Percentiles rank a stretch among this genome's conserved stretches.
phyloP scores from a whole-genome alignment of 345 rosid species.

The Syzygium grande region DNA sequence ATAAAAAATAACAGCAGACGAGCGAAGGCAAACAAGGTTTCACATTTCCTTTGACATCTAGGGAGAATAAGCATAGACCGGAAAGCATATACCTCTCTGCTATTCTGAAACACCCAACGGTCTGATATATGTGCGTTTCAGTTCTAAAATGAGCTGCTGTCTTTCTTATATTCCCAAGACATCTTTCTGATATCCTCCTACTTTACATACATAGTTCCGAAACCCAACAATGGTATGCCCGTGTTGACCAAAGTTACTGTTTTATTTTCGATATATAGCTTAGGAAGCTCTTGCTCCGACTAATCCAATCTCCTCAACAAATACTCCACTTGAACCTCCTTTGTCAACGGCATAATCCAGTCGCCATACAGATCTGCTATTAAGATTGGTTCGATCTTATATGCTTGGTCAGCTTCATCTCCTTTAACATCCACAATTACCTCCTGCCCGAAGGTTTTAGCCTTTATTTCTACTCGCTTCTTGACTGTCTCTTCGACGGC shows the following conservation, averaged over 20 bases:
- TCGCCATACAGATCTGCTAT: slow-evolving; percentile 29
- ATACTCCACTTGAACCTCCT: slow-evolving; percentile 39
- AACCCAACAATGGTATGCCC: background rate
- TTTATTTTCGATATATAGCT: background rate
- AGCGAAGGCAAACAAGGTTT: background rate
- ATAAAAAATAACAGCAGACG: background rate
- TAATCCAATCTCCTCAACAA: slow-evolving; percentile 35
- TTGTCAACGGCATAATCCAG: slow-evolving; percentile 50
- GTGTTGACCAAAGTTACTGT: background rate
- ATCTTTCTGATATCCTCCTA: background rate
- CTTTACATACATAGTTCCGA: background rate
- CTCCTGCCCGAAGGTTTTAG: slow-evolving; percentile 30
- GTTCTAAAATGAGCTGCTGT: background rate
- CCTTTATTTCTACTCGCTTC: slow-evolving; percentile 36
- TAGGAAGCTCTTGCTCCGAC: background rate
- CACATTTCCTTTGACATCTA: background rate
- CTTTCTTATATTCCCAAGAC: background rate
- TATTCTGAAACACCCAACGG: background rate
- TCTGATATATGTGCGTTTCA: background rate
- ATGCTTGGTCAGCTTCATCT: slow-evolving; percentile 14
- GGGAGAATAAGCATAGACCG: background rate
- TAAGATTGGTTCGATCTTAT: slow-evolving; percentile 29
- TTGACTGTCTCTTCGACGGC: slow-evolving; percentile 26
- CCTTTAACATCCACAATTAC: slow-evolving; percentile 1
- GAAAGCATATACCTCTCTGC: background rate